Conservation (phyloP, 2,329 filamentous ascomycete genomes). For the Magnaporthiopsis rhizophila region DNA sequence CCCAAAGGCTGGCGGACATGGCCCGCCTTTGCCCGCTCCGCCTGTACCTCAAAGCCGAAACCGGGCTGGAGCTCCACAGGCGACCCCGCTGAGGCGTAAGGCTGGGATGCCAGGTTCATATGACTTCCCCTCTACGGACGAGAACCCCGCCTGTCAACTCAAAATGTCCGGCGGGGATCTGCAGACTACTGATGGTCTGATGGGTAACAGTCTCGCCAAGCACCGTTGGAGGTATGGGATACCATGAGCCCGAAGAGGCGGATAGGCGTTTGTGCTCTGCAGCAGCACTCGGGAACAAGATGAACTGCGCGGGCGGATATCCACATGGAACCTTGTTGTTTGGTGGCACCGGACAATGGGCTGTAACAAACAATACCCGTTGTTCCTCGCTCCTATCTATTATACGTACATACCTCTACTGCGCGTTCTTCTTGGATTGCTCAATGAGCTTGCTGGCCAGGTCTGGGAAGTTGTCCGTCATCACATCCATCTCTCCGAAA, state of each 20-base stretch:
- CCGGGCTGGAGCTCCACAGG: background rate
- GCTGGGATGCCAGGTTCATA: background rate
- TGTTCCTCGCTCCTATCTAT: background rate
- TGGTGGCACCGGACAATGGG: no score
- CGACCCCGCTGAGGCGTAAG: background rate
- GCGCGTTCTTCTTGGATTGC: background rate
- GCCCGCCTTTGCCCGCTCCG: no score
- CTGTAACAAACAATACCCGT: no score
- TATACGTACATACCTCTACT: background rate
- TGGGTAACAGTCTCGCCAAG: background rate
- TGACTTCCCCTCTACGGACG: background rate
- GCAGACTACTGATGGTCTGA: background rate
- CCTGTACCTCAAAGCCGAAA: background rate
- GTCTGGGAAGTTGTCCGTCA: constrained; percentile 32
- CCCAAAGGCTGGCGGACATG: background rate
- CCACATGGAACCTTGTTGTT: no score
- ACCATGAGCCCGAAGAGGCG: background rate
- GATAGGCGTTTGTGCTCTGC: background rate
- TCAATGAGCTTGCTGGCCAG: constrained; percentile 33
- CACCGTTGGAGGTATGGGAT: background rate
- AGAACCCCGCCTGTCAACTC: background rate
- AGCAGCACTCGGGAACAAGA: background rate
- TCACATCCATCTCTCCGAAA: constrained; percentile 41
- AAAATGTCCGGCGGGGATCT: background rate
- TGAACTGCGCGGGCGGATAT: background rate